Percentiles rank a stretch among this genome's conserved stretches.
Evolutionary conservation across 1,284 basidiomycete genomes (phyloP).

Genomic region (Athelia sp.): DNA sequence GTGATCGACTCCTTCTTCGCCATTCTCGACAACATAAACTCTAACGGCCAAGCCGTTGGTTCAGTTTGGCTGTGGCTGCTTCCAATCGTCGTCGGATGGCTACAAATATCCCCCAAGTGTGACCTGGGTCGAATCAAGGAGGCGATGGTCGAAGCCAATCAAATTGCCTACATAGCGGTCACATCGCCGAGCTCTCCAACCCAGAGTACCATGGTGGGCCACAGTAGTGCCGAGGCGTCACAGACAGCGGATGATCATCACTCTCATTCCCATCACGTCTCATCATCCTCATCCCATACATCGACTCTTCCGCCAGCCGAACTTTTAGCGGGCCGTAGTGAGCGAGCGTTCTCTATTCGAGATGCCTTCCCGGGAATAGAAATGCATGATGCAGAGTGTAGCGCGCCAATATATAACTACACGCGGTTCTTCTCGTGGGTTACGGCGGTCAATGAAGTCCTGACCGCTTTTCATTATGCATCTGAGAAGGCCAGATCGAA

Average conservation of each 20-base stretch:
- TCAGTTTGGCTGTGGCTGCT: slow-evolving; percentile 38
- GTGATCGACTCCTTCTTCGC: slow-evolving; percentile 31
- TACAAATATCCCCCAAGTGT: slow-evolving; percentile 36
- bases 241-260: no score
- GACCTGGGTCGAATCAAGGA: slow-evolving; percentile 24
- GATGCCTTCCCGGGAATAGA: not conserved
- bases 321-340: not conserved
- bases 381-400: slow-evolving; percentile 16
- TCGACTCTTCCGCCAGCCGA: no score
- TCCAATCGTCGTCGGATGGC: slow-evolving; percentile 35
- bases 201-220: not conserved
- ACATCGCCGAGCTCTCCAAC: slow-evolving; percentile 1
- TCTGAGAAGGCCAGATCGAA: slow-evolving; percentile 8
- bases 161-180: slow-evolving; percentile 20
- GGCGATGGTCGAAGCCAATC: slow-evolving; percentile 28
- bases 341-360: slow-evolving; percentile 3
- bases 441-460: slow-evolving; percentile 12
- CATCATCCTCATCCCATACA: no score
- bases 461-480: slow-evolving; percentile 16
- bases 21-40: slow-evolving; percentile 16
- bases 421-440: slow-evolving; percentile 22
- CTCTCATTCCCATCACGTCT: no score
- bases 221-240: no score
- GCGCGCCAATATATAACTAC: slow-evolving; percentile 26
- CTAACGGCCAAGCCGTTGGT: slow-evolving; percentile 30